A percentile compares a stretch with the other conserved stretches of the same genome.
Conservation (phyloP, 176 grass and related monocot genomes). For the Saccharum spontaneum region DNA sequence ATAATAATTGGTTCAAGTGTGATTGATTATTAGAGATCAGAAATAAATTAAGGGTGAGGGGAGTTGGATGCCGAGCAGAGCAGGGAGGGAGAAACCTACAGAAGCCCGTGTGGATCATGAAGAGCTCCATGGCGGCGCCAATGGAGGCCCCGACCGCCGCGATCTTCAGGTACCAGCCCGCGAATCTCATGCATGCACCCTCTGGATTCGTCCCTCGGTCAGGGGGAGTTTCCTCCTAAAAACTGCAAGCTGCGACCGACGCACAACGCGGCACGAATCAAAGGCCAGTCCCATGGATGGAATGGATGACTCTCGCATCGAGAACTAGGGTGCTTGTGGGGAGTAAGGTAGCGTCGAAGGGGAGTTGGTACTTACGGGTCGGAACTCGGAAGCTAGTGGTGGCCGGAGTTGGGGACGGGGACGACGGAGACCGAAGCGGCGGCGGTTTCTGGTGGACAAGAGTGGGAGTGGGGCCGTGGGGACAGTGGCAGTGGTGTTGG, state of each 20-base stretch:
- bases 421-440: background rate
- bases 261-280: background rate
- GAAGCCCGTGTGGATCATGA: conserved; percentile 99
- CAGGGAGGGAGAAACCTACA: conserved; percentile 35
- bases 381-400: background rate
- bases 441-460: background rate
- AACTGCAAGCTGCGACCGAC: background rate
- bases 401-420: too few species aligned
- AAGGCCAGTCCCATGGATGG: background rate
- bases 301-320: background rate
- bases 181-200: conserved; percentile 57
- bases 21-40: background rate
- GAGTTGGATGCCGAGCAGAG: background rate
- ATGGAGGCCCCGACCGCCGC: conserved; percentile 60
- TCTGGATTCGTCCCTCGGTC: background rate
- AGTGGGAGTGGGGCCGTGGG: too few species aligned
- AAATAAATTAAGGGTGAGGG: background rate
- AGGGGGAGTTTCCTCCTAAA: background rate
- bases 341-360: too few species aligned
- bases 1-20: background rate
- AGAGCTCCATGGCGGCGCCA: conserved; percentile 85
- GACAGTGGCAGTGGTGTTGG: background rate
- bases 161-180: conserved; percentile 85
- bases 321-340: background rate
- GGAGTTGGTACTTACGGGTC: background rate